These are phyloP conservation scores for Neurospora hispaniola DNA, from an alignment of 495 filamentous ascomycete genomes.

Conservation along the genomic window DNA sequence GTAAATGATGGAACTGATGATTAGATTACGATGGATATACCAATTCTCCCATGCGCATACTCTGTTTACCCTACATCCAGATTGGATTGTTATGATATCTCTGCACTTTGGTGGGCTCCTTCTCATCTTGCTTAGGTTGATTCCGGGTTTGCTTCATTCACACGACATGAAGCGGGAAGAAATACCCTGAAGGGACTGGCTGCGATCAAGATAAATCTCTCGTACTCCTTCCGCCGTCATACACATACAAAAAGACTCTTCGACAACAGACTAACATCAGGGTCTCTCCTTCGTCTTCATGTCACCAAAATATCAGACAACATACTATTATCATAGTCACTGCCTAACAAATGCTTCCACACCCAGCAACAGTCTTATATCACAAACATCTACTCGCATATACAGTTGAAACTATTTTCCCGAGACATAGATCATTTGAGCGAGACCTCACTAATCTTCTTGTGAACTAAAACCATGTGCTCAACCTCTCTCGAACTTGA, in stretches of 20 bases:
- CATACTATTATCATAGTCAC: too few species aligned
- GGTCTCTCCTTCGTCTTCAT: not conserved
- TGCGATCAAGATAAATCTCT: not conserved
- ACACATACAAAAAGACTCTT: not conserved
- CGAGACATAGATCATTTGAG: too few species aligned
- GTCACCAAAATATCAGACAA: too few species aligned
- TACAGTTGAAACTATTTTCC: too few species aligned
- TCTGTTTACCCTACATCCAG: not conserved
- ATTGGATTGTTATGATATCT: not conserved
- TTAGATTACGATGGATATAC: not conserved
- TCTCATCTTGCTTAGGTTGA: not conserved
- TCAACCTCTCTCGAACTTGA: too few species aligned
- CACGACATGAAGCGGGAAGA: not conserved
- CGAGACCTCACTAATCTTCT: too few species aligned
- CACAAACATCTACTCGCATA: too few species aligned
- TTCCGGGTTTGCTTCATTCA: not conserved
- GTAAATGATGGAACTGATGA: not conserved
- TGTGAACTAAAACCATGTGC: too few species aligned
- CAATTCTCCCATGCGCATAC: not conserved
- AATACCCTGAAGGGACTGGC: not conserved
- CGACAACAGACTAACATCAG: not conserved
- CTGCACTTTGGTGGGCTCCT: not conserved
- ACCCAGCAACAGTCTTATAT: too few species aligned
- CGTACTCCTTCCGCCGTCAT: not conserved
- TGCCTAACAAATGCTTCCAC: too few species aligned